A percentile compares a stretch with the other conserved stretches of the same genome.
Evolutionary conservation across 371 early-diverging fungal species (phyloP).

Genomic region (Rhizopus stolonifer): DNA sequence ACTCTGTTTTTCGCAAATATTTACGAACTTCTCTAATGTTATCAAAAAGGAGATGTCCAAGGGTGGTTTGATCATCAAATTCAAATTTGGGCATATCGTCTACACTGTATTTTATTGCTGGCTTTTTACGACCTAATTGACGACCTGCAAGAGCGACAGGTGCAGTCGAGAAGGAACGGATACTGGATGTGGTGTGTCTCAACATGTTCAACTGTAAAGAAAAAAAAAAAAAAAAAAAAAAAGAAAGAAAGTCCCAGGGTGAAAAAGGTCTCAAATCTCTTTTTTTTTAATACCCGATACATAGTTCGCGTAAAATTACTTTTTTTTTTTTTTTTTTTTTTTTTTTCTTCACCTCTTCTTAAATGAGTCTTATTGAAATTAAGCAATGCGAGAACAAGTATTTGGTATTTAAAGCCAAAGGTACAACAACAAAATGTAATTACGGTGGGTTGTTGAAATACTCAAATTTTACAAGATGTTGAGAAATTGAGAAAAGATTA

Average conservation of each 20-base stretch:
- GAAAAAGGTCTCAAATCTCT: too few relatives aligned
- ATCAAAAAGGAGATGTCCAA: slow-evolving; percentile 57
- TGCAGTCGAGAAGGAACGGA: slow-evolving; percentile 26
- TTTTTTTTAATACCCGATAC: too few relatives aligned
- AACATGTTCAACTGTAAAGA: too few relatives aligned
- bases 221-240: too few relatives aligned
- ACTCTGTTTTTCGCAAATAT: slow-evolving; percentile 64
- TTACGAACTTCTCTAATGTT: slow-evolving; percentile 61
- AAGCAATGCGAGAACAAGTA: slow-evolving; percentile 14
- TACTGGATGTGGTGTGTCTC: neutral
- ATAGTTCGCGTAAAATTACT: too few relatives aligned
- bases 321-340: neutral
- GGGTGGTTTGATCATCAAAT: slow-evolving; percentile 62
- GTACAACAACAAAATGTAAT: slow-evolving; percentile 7
- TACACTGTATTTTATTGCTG: slow-evolving; percentile 52
- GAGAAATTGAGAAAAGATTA: slow-evolving; percentile 41
- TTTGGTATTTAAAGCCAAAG: slow-evolving; percentile 24
- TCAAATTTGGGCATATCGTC: slow-evolving; percentile 55
- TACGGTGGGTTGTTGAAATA: neutral
- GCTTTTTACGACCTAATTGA: slow-evolving; percentile 35
- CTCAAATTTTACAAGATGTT: slow-evolving; percentile 41
- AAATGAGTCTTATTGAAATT: slow-evolving; percentile 30
- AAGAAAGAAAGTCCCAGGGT: neutral
- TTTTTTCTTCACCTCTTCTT: neutral
- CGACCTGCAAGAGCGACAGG: slow-evolving; percentile 36